These are phyloP conservation scores for Aureobasidium zeae DNA, from an alignment of 2,329 filamentous ascomycete genomes.

Conservation along the genomic window DNA sequence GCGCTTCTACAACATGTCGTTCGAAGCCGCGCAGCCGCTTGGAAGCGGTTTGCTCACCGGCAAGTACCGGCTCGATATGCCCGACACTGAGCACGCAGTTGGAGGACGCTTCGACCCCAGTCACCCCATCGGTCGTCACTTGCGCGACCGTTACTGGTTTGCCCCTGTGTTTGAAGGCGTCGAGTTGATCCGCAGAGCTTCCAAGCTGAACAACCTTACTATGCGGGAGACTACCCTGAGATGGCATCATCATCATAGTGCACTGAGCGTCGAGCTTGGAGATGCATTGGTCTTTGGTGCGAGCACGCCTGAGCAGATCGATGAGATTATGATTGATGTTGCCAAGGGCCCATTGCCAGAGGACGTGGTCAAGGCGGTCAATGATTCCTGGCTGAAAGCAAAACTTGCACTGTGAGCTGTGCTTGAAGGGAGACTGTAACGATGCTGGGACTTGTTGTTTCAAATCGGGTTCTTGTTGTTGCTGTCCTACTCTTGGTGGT, in stretches of 20 bases:
- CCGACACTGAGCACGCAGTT: conserved; percentile 23
- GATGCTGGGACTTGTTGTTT: too few relatives aligned
- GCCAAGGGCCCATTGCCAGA: conserved; percentile 64
- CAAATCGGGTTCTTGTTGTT: too few relatives aligned
- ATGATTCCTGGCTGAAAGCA: neutral
- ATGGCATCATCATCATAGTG: conserved; percentile 36
- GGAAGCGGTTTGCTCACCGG: conserved; percentile 30
- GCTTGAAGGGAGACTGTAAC: too few relatives aligned
- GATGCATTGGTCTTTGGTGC: conserved; percentile 48
- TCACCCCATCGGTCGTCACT: conserved; percentile 27
- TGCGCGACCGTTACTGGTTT: conserved; percentile 31
- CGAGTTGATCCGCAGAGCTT: conserved; percentile 27
- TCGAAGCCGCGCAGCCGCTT: conserved; percentile 29
- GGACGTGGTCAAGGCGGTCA: conserved; percentile 55
- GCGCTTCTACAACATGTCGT: conserved; percentile 32
- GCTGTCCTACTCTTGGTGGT: too few relatives aligned
- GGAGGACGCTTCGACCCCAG: conserved; percentile 30
- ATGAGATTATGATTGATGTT: conserved; percentile 48
- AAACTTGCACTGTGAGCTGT: neutral
- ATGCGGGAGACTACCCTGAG: conserved; percentile 33
- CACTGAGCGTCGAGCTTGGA: conserved; percentile 21
- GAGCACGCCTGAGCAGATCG: conserved; percentile 46
- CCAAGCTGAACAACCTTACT: conserved; percentile 30
- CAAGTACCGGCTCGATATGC: conserved; percentile 26
- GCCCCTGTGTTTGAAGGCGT: conserved; percentile 33